Evolutionary conservation across 345 rosid genomes (phyloP).

Genomic region (Murraya paniculata): DNA sequence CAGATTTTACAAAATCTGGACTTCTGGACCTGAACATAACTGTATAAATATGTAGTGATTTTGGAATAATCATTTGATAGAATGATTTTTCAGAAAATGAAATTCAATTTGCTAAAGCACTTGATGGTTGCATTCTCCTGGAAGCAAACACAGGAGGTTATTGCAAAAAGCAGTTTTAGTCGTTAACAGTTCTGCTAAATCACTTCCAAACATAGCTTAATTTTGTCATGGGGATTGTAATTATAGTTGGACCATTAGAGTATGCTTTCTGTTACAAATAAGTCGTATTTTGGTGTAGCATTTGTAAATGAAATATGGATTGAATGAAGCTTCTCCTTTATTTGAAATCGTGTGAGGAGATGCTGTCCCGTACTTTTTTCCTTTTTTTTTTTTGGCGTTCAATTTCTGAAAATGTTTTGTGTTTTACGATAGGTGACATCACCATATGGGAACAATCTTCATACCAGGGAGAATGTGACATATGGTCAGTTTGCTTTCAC

Average conservation of each 20-base stretch:
- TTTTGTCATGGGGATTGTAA: background rate
- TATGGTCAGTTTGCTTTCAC: constrained; percentile 93
- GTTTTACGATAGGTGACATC: constrained; percentile 59
- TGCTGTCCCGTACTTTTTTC: background rate
- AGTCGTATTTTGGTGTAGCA: background rate
- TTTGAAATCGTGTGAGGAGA: background rate
- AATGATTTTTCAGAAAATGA: no score
- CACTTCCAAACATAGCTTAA: background rate
- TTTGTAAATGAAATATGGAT: background rate
- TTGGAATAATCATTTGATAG: background rate
- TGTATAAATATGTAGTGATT: no score
- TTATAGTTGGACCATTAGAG: background rate
- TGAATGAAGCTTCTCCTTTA: background rate
- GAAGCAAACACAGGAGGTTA: background rate
- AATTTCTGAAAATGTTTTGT: background rate
- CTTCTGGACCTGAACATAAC: no score
- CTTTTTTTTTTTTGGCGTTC: background rate
- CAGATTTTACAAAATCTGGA: background rate
- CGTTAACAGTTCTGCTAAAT: background rate
- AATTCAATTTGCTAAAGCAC: background rate
- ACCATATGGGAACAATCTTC: constrained; percentile 63
- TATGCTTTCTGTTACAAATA: background rate
- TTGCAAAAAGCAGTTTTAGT: background rate
- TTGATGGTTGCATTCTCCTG: background rate
- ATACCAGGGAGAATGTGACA: constrained; percentile 62